These are phyloP conservation scores for Magnaporthiopsis poae DNA, from an alignment of 2,329 filamentous ascomycete genomes.

Conservation along the genomic window DNA sequence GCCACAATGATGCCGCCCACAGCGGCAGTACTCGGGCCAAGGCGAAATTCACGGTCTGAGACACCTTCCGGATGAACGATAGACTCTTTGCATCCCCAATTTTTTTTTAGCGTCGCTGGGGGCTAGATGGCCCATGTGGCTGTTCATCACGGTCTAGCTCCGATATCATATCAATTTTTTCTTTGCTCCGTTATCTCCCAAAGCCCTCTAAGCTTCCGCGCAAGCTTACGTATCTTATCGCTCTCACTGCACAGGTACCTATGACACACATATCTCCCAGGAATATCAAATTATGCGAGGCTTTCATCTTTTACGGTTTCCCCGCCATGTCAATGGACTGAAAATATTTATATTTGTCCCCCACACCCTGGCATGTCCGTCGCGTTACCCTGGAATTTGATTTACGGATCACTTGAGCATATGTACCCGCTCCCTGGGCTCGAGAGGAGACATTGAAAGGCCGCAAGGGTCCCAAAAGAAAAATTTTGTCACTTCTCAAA, in stretches of 20 bases:
- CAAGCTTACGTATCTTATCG: background rate
- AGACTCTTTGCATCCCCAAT: background rate
- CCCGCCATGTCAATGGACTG: background rate
- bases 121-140: background rate
- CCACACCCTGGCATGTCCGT: background rate
- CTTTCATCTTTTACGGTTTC: background rate
- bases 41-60: conserved; percentile 79
- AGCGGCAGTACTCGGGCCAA: conserved; percentile 90
- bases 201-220: background rate
- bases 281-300: background rate
- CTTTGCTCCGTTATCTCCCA: background rate
- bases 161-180: background rate
- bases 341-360: background rate
- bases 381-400: no score
- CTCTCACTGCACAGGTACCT: background rate
- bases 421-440: no score
- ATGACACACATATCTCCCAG: background rate
- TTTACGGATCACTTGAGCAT: no score
- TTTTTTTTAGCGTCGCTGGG: background rate
- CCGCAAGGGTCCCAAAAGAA: no score
- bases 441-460: no score
- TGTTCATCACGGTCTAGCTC: background rate
- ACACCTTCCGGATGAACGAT: background rate
- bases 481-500: no score
- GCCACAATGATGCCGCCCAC: conserved; percentile 88